These are phyloP conservation scores for Saccharomyces kudriavzevii DNA, from an alignment of 805 yeast genomes.

Conservation along the genomic window DNA sequence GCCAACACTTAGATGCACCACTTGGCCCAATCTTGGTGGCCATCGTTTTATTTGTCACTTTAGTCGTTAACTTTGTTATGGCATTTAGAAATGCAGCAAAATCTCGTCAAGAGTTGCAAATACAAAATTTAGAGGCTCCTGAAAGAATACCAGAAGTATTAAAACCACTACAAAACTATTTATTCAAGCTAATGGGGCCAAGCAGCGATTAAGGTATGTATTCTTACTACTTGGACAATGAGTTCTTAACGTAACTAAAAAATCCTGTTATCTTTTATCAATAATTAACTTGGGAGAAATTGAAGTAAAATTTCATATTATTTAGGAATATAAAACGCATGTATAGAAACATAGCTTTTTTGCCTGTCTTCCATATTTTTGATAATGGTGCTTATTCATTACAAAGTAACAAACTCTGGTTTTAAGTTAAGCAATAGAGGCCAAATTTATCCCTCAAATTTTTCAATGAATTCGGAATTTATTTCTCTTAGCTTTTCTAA, in stretches of 20 bases:
- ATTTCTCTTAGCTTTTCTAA: constrained; percentile 14
- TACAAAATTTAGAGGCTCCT: neutral
- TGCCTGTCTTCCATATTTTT: neutral
- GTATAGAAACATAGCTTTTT: neutral
- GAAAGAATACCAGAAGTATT: constrained; percentile 14
- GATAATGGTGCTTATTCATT: neutral
- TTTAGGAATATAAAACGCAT: neutral
- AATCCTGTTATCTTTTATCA: neutral
- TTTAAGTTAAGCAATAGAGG: neutral
- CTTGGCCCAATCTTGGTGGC: constrained; percentile 82
- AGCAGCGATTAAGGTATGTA: constrained; percentile 2
- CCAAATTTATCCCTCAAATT: constrained; percentile 2
- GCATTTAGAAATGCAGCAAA: constrained; percentile 44
- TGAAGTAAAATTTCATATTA: neutral
- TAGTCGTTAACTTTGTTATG: constrained; percentile 62
- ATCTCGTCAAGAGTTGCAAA: neutral
- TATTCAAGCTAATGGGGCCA: constrained; percentile 31
- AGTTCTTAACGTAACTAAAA: neutral
- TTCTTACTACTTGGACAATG: neutral
- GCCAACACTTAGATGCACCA: constrained; percentile 81
- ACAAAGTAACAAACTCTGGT: neutral
- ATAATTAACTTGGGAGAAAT: neutral
- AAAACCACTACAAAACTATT: constrained; percentile 24
- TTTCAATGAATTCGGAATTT: constrained; percentile 23
- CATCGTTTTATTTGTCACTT: constrained; percentile 54